A percentile compares a stretch with the other conserved stretches of the same genome.
Conservation (phyloP, 192 early-diverging fungal genomes). For the Neocallimastix lanati region DNA sequence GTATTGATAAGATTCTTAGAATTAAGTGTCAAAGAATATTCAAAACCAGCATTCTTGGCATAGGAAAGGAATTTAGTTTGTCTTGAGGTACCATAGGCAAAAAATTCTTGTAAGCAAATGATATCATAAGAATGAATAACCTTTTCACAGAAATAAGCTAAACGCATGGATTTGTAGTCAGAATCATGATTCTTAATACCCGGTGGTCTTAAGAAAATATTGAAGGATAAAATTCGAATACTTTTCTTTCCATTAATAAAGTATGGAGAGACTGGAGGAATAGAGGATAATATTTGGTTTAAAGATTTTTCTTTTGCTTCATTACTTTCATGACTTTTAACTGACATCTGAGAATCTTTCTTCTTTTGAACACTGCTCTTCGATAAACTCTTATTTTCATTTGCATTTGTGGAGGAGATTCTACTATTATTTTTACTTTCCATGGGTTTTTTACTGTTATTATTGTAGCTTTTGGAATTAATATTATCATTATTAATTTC, state of each 20-base stretch:
- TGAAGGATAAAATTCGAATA: slow-evolving; percentile 28
- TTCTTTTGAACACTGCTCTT: not conserved
- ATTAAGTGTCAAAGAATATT: slow-evolving; percentile 35
- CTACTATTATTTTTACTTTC: too few relatives aligned
- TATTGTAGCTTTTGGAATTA: too few relatives aligned
- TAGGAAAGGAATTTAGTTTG: slow-evolving; percentile 28
- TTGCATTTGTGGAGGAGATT: too few relatives aligned
- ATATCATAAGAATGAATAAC: slow-evolving; percentile 55
- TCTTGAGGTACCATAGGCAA: slow-evolving; percentile 49
- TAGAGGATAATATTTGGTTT: not conserved
- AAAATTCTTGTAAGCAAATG: slow-evolving; percentile 65
- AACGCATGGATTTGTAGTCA: slow-evolving; percentile 64
- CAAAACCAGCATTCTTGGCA: slow-evolving; percentile 48
- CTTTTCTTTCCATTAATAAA: not conserved
- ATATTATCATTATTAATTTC: too few relatives aligned
- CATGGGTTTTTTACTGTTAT: too few relatives aligned
- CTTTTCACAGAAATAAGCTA: slow-evolving; percentile 45
- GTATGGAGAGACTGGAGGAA: not conserved
- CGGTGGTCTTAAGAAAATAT: slow-evolving; percentile 56
- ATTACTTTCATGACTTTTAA: not conserved
- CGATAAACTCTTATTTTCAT: not conserved
- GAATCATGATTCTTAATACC: slow-evolving; percentile 47
- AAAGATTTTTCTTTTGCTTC: not conserved
- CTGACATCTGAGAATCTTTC: not conserved
- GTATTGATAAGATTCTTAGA: slow-evolving; percentile 39